Evolutionary conservation across 2,329 filamentous ascomycete genomes (phyloP), one percentile per base, ranked within the genome.

Genomic region (Alternaria consortialis): DNA sequence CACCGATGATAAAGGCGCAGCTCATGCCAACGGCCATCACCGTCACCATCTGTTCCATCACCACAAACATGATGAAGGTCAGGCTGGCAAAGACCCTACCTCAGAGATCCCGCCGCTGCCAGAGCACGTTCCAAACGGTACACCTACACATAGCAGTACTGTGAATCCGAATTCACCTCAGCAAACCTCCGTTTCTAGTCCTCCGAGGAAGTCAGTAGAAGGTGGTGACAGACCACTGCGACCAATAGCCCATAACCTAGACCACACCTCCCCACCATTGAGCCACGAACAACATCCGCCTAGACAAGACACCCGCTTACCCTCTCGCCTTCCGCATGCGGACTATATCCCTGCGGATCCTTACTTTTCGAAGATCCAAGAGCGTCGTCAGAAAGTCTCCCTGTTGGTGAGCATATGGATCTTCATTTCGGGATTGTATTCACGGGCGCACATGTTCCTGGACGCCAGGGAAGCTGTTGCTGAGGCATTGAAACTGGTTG

Each of bases 401-500:
- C 74, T 89, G 11, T 79, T 99, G 15, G 83, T 93, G 20, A 90
- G 90, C 66, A 89, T 97, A 32, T 99, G 95, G 95, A 84, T 97
- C 8, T 90, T 95, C 74, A 93, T 97, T 63, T 91, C 93, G 2
- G 91, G 91, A 0, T 89, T 98, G 66, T 99, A 98, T 75, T 88
- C 93, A 29, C 87, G 93, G 54, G 92, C 94, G 7, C 87, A 86
- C 8, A 88, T 96, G 82, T 87, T 88, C 56, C 90, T 94, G 20
- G 94, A 98, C 75, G 89, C 91, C 12, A 87, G 87, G 68, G 91
- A 90, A 53, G 93, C 94, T 7, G 87, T 94, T 29, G 85, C 88
- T 11, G 95, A 98, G 82, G 95, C 94, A 1, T 85, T 88, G 60
- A 91, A 91, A 73, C 84, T 97, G 36, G 89, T 93, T 2, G 84